These are phyloP conservation scores for Begonia fuchsioides DNA, from an alignment of 306 rosid genomes.

Conservation along the genomic window DNA sequence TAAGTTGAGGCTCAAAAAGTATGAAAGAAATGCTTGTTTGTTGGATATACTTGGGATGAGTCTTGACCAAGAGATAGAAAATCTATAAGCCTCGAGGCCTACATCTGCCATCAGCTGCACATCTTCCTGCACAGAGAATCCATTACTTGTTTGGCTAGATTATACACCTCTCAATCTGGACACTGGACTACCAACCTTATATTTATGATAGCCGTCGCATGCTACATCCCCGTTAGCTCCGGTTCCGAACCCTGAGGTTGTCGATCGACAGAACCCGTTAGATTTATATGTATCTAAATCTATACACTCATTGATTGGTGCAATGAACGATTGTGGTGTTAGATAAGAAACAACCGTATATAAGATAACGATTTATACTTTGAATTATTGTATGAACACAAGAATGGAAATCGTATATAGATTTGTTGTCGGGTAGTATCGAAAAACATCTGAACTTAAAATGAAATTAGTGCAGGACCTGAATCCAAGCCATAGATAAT, in stretches of 20 bases:
- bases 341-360: no score
- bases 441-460: no score
- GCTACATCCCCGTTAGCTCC: conserved; percentile 58
- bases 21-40: no score
- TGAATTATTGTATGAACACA: no score
- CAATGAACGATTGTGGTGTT: not conserved
- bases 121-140: conserved; percentile 45
- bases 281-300: not conserved
- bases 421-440: no score
- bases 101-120: conserved; percentile 57
- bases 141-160: not conserved
- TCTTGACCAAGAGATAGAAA: conserved; percentile 87
- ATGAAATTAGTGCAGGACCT: no score
- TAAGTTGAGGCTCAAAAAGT: not conserved
- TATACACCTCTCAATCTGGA: not conserved
- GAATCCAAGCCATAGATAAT: no score
- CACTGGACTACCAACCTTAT: conserved; percentile 28
- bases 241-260: conserved; percentile 13
- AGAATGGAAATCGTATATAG: no score
- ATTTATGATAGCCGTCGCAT: conserved; percentile 48
- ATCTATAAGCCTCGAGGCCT: conserved; percentile 67
- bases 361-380: no score
- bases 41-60: conserved; percentile 62
- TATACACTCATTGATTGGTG: not conserved
- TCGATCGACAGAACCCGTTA: no score